Percentiles rank a stretch among this genome's conserved stretches.
These are phyloP conservation scores for Aegilops sharonensis DNA, from an alignment of 176 grass and related monocot genomes.

Conservation along the genomic window DNA sequence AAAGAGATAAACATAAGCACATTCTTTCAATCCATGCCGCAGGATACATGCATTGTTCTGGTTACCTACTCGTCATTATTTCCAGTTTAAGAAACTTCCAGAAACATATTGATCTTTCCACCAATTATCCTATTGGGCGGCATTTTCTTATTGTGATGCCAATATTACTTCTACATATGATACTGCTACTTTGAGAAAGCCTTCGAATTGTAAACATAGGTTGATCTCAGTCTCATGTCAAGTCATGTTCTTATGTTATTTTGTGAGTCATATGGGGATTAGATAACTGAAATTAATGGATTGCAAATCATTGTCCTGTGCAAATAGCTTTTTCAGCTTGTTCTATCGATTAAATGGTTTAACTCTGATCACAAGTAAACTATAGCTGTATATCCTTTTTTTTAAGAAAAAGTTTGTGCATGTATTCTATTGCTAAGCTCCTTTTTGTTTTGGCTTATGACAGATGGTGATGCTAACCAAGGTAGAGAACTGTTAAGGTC, in stretches of 20 bases:
- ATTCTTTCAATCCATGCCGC: not conserved
- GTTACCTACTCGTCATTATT: not conserved
- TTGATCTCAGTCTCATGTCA: not conserved
- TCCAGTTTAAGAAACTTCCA: not conserved
- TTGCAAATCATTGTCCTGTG: not conserved
- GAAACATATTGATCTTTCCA: conserved; percentile 7
- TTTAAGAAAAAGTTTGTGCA: not conserved
- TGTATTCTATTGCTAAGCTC: conserved; percentile 8
- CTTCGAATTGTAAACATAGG: not conserved
- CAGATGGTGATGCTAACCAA: conserved; percentile 44
- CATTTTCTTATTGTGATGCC: not conserved
- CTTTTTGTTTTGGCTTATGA: conserved; percentile 16
- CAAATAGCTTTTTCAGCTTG: not conserved
- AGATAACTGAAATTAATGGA: not conserved
- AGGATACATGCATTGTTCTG: not conserved
- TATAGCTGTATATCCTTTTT: not conserved
- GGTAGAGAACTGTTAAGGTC: conserved; percentile 73
- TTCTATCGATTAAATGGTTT: not conserved
- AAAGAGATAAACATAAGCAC: not conserved
- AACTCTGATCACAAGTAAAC: not conserved
- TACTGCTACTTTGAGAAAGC: not conserved
- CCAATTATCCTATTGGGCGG: not conserved
- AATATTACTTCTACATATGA: conserved; percentile 10
- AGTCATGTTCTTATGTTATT: conserved; percentile 11
- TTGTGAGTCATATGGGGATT: not conserved